Base-by-base conservation (phyloP, 2,329 filamentous ascomycete genomes). In the Microcyclosporella mali region DNA sequence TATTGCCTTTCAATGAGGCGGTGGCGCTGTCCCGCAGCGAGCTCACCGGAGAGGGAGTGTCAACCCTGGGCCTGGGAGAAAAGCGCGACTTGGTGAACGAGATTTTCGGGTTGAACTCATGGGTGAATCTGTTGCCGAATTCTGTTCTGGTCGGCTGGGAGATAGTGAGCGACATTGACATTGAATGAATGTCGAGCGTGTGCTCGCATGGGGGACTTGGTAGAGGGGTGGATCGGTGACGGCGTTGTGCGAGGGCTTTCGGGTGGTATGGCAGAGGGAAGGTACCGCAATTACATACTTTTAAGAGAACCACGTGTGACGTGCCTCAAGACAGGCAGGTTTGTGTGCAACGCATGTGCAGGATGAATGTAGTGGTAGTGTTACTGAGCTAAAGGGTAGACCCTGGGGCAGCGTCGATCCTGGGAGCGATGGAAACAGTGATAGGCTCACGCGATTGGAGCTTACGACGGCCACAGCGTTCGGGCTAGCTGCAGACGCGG, bases 131-230 rank as follows among this genome's bases (percentile, higher is more conserved):
- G 61, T 61, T 63, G 55, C 69, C 68, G 60, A 72, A 69, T 54
- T 71, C 69, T 51, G 64, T 59, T 60, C 66, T 69, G 52, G 62
- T 53, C 58, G 70, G 67, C 61, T 70, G 69, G 57, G 70, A 67
- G 43, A 73, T 65, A 55, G 70, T 73, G 65, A 73, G 70, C 65
- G 71, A 71, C 70, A 72, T 73, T 61, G 51, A 54, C 46, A 52
- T 47, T 45, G 33, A 29, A 38, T 21, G 38, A 37, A 34, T 33
- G 34, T 50, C 48, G 51, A 45, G 52, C 51, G 54, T 56, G 51
- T 51, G 49, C 52, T 47, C 41, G 37, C 33, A 15, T 43, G 11
- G 40, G n/a, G 37, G 30, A 39, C 33, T 37, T 40, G 37, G 30
- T 17, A 25, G 3, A 12, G 3, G 33, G n/a, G 33, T 14, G 33